These are phyloP conservation scores for Acanthamoeba healyi DNA, from an alignment of 208 protist genomes.

Conservation along the genomic window DNA sequence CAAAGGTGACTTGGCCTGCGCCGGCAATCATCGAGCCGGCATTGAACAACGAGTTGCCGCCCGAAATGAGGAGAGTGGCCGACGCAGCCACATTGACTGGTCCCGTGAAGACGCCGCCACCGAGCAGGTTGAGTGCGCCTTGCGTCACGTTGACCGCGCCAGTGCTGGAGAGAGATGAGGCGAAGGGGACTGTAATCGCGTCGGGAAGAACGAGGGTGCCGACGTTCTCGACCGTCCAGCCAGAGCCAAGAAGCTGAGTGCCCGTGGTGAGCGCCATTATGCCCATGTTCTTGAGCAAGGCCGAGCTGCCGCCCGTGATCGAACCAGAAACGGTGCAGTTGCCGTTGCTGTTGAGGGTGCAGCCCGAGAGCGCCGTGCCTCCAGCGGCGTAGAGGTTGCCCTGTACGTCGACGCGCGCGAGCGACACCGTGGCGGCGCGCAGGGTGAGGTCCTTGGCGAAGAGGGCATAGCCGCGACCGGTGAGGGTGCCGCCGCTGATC, in stretches of 20 bases:
- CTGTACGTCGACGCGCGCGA: not conserved
- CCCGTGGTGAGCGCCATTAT: not conserved
- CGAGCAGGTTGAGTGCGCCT: not conserved
- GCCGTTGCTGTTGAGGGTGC: constrained; percentile 35
- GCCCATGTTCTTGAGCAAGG: constrained; percentile 46
- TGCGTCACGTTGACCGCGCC: constrained; percentile 33
- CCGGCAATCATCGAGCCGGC: not conserved
- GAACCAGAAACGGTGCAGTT: constrained; percentile 2
- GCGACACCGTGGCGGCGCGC: constrained; percentile 18
- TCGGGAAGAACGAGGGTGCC: constrained; percentile 4
- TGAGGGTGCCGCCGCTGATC: not conserved
- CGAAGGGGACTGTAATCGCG: not conserved
- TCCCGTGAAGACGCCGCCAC: constrained; percentile 45
- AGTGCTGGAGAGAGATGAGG: constrained; percentile 1
- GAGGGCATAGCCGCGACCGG: not conserved
- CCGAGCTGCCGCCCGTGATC: not conserved
- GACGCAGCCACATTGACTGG: constrained; percentile 34
- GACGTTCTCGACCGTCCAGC: constrained; percentile 50
- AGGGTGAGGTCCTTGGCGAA: constrained; percentile 61
- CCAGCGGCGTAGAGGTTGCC: too few species aligned
- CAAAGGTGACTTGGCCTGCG: constrained; percentile 39
- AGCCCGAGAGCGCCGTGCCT: not conserved
- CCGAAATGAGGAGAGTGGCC: not conserved
- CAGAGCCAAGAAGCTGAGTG: not conserved
- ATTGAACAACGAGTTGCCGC: constrained; percentile 16